Base-by-base conservation (phyloP, 805 yeast genomes). In the Cyberlindnera japonica region DNA sequence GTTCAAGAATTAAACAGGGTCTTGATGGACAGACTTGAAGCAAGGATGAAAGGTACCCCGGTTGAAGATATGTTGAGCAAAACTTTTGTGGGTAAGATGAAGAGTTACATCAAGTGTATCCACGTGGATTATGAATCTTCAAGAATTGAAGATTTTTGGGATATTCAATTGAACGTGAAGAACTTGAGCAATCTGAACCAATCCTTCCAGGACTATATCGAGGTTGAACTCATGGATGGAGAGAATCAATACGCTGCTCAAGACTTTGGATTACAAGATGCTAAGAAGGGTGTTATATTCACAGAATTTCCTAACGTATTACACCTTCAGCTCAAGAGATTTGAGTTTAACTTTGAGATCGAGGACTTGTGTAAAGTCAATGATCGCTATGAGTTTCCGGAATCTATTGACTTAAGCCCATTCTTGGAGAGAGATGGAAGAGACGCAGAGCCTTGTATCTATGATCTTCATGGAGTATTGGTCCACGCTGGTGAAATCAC, bases 401-500 rank as follows among this genome's bases (percentile, higher is more conserved):
- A 85, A 42, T 69, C 74, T 9, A 81, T 93, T 32, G 95, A 93
- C 57, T 69, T 93, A 48, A 68, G 78, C 33, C 88, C 95, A 7
- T 93, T 77, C 55, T 64, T 91, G 46, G 93, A 85, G 43, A 77
- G 77, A 30, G 64, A 66, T 10, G 12, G 58, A 62, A 23, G 63
- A 45, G 24, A 59, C 56, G 14, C 53, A 10, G 35, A 81, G 45
- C 74, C 84, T 45, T 84, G 90, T 81, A 79, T 71, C 25, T 93
- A 93, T 61, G 80, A 77, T 38, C 66, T 93, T 19, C 96, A 91
- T 61, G 96, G 98, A 10, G 99, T 93, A 2, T 68, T 93, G 42
- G 97, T 93, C 11, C 99, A 93, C 61, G 83, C 89, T 30, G 99
- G 99, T 44, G 96, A 91, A 56, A 82, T 93, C 36, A 85, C 95